Evolutionary conservation across 768 basidiomycete species (phyloP).

Genomic region (Lactifluus hygrophoroides): DNA sequence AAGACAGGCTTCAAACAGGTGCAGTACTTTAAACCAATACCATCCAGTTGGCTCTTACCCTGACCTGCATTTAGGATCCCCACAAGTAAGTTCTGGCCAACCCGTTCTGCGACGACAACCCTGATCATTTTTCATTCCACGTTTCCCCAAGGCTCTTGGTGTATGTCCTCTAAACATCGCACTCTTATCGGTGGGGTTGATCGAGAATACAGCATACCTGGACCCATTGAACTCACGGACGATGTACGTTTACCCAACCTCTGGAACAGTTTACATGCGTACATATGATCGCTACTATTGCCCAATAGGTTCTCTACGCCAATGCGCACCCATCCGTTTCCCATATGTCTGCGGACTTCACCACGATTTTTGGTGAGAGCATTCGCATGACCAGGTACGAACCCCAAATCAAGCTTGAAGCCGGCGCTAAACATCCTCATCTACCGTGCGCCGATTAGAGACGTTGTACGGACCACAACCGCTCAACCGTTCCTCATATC

Average conservation of each 20-base stretch:
- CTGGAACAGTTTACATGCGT: not conserved
- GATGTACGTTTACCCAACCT: constrained; percentile 33
- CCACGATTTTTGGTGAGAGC: constrained; percentile 81
- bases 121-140: not conserved
- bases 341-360: constrained; percentile 84
- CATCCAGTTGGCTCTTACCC: constrained; percentile 4
- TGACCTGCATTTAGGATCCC: constrained; percentile 28
- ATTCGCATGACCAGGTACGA: constrained; percentile 72
- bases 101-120: not conserved
- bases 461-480: constrained; percentile 67
- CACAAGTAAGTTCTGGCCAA: constrained; percentile 38
- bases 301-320: constrained; percentile 67
- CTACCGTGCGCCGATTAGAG: constrained; percentile 30
- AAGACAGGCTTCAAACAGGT: constrained; percentile 30
- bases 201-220: constrained; percentile 32
- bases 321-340: constrained; percentile 90
- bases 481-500: constrained; percentile 91
- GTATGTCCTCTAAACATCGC: constrained; percentile 7
- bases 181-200: constrained; percentile 17
- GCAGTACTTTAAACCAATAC: not conserved
- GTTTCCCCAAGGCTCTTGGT: constrained; percentile 22
- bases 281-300: not conserved
- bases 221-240: constrained; percentile 54
- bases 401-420: not conserved
- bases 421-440: not conserved